A percentile compares a stretch with the other conserved stretches of the same genome.
Evolutionary conservation across 1,139 yeast species (phyloP).

Genomic region (Pichia sp.): DNA sequence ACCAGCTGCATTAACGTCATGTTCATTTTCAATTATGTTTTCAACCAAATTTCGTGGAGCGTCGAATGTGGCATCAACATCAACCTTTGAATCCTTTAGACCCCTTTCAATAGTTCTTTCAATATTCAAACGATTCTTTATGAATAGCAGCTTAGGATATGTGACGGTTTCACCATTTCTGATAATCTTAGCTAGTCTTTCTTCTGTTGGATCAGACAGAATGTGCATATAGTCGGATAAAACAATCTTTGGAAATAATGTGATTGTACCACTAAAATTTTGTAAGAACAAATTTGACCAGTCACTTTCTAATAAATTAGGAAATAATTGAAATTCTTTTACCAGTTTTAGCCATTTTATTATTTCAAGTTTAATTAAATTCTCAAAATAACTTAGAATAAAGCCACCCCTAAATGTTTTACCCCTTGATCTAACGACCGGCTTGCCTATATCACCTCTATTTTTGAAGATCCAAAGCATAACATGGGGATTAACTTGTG

Average conservation of each 20-base stretch:
- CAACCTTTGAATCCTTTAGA: slow-evolving; percentile 11
- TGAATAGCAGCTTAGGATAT: slow-evolving; percentile 59
- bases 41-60: slow-evolving; percentile 12
- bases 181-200: slow-evolving; percentile 49
- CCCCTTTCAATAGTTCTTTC: slow-evolving; percentile 61
- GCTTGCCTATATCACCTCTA: slow-evolving; percentile 74
- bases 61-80: slow-evolving; percentile 10
- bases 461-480: slow-evolving; percentile 73
- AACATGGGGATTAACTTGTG: slow-evolving; percentile 81
- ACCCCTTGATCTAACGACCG: slow-evolving; percentile 59
- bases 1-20: background rate
- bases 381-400: slow-evolving; percentile 65
- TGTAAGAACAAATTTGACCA: slow-evolving; percentile 78
- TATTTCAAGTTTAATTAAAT: slow-evolving; percentile 62
- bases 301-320: slow-evolving; percentile 66
- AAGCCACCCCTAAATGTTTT: slow-evolving; percentile 69
- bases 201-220: slow-evolving; percentile 61
- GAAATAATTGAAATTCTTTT: slow-evolving; percentile 59
- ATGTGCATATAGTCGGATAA: slow-evolving; percentile 58
- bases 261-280: slow-evolving; percentile 66
- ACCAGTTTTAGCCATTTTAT: slow-evolving; percentile 68
- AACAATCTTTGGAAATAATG: slow-evolving; percentile 66
- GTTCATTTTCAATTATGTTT: slow-evolving; percentile 8
- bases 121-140: slow-evolving; percentile 54
- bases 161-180: slow-evolving; percentile 59